Base-by-base conservation (phyloP, 768 basidiomycete genomes). In the Xerocomus potaroensis region DNA sequence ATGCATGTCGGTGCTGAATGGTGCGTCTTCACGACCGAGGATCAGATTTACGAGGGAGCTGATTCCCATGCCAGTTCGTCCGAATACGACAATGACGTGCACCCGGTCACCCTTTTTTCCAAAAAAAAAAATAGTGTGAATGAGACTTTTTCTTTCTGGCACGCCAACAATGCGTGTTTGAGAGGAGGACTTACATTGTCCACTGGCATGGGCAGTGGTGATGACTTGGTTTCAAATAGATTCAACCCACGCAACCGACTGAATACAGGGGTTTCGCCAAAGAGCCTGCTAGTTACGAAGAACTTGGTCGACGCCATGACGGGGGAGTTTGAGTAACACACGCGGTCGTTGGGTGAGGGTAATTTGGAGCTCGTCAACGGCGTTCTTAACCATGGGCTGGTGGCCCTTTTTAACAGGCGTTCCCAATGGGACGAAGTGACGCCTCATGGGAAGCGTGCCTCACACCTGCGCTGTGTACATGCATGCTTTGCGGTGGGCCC, bases 41-140 rank as follows among this genome's bases (percentile, higher is more conserved):
- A 65, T 67, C 24, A 65, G 32, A 30, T 65, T 65, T 14, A 65
- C 64, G 44, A 65, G 55, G 11, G 64, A 65, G 32, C 64, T 65
- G 45, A 65, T 50, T 0, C 64, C 64, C 53, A 64, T 60, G 15
- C 65, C 65, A 2, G 65, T 65, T 11, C 65, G 63, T 48, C 64
- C 64, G 44, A 67, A 65, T 50, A 65, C 49, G 45, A 65, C 65
- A 5, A 65, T 16, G 39, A 63, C 62, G 41, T 65, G 62, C 31
- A 63, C 62, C 3, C 61, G 51, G 59, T 62, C 61, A 9, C 60
- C 62, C 63, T 63, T 45, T 46, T 15, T 24, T 26, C 19, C n/a
- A n/a, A n/a, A n/a, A n/a, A n/a, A n/a, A n/a, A 29, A 27, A 16
- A 23, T 5, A 19, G 10, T 36, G 16, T 45, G 35, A 49, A 38